Conservation (phyloP, 192 early-diverging fungal genomes). For the Coemansia interrupta region DNA sequence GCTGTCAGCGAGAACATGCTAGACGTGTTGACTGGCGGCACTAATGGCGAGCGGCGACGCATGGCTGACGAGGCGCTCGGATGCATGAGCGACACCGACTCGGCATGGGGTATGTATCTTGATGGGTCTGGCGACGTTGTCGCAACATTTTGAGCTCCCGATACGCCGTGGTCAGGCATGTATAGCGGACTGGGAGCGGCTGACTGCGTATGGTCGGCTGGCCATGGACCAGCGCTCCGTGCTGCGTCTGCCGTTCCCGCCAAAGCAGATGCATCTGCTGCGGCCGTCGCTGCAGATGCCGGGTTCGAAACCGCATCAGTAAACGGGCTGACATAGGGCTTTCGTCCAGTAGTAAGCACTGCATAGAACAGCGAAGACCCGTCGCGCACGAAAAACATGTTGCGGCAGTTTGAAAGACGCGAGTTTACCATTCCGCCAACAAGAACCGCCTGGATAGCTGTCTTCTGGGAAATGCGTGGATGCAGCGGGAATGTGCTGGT, state of each 20-base stretch:
- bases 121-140: slow-evolving; percentile 40
- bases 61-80: not conserved
- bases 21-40: slow-evolving; percentile 3
- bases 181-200: slow-evolving; percentile 18
- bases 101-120: slow-evolving; percentile 3
- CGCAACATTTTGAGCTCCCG: slow-evolving; percentile 39
- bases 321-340: slow-evolving; percentile 39
- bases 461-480: slow-evolving; percentile 26
- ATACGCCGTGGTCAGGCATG: slow-evolving; percentile 7
- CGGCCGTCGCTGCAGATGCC: not conserved
- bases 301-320: not conserved
- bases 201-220: not conserved
- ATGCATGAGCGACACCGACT: slow-evolving; percentile 7
- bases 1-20: not conserved
- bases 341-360: slow-evolving; percentile 25
- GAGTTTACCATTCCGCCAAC: slow-evolving; percentile 49
- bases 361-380: slow-evolving; percentile 42
- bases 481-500: slow-evolving; percentile 37
- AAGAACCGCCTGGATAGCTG: slow-evolving; percentile 37
- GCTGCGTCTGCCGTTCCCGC: slow-evolving; percentile 5
- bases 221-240: not conserved
- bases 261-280: not conserved
- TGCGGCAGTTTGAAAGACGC: slow-evolving; percentile 37
- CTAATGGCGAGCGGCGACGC: slow-evolving; percentile 20
- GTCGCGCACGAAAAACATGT: slow-evolving; percentile 54